Percentiles rank a stretch among this genome's conserved stretches.
These are phyloP conservation scores for Capsicum pubescens DNA, from an alignment of 257 asterid species.

Conservation along the genomic window DNA sequence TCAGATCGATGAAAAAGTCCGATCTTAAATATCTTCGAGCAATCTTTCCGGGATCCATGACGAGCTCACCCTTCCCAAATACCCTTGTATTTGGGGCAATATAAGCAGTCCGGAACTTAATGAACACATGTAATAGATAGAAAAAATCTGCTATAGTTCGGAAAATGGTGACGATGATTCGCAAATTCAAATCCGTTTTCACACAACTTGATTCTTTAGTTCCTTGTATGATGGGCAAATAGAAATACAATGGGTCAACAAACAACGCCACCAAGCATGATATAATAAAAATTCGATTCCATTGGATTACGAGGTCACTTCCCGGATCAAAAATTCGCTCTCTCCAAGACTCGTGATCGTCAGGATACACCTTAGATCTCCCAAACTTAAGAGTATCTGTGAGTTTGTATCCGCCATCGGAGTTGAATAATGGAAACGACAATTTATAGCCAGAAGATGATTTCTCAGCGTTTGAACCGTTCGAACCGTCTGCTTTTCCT, in stretches of 20 bases:
- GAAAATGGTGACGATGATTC: conserved; percentile 78
- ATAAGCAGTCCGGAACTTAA: conserved; percentile 92
- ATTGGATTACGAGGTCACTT: conserved; percentile 80
- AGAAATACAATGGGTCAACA: conserved; percentile 85
- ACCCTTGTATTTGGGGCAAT: conserved; percentile 93
- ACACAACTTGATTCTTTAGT: conserved; percentile 63
- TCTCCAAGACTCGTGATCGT: conserved; percentile 60
- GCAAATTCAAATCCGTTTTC: conserved; percentile 71
- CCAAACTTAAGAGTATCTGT: conserved; percentile 57
- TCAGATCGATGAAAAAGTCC: conserved; percentile 79
- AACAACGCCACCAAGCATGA: conserved; percentile 86
- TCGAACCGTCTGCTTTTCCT: conserved; percentile 50
- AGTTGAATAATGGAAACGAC: conserved; percentile 43
- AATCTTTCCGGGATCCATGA: conserved; percentile 86
- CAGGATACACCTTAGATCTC: conserved; percentile 60
- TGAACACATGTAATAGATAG: conserved; percentile 76
- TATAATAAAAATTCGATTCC: conserved; percentile 89
- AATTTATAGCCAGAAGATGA: conserved; percentile 52
- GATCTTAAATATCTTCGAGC: conserved; percentile 75
- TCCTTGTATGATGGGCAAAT: conserved; percentile 79
- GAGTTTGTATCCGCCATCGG: conserved; percentile 55
- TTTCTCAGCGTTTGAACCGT: conserved; percentile 46
- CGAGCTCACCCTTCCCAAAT: conserved; percentile 98
- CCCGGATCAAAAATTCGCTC: conserved; percentile 87
- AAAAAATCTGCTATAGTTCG: conserved; percentile 89